Percentiles rank a stretch among this genome's conserved stretches.
Conservation (phyloP, 2,329 filamentous ascomycete genomes). For the Magnaporthales sp. region DNA sequence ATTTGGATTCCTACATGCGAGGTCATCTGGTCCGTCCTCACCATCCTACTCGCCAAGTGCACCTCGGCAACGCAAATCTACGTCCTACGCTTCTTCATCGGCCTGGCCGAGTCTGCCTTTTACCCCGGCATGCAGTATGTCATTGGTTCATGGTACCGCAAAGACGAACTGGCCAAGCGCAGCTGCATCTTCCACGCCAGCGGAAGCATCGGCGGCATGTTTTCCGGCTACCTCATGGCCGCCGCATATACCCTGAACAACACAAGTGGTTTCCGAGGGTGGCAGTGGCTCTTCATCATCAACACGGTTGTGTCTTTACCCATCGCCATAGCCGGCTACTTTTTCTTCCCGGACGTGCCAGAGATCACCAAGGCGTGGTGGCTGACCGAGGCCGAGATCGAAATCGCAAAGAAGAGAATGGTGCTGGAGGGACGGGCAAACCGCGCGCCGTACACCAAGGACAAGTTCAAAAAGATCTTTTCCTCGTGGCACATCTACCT, state of each 20-base stretch:
- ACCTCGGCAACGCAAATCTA: constrained; percentile 27
- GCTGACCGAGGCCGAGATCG: constrained; percentile 26
- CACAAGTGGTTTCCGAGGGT: constrained; percentile 36
- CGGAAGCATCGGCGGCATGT: constrained; percentile 44
- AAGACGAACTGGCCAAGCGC: constrained; percentile 41
- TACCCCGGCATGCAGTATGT: constrained; percentile 32
- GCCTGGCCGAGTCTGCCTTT: constrained; percentile 29
- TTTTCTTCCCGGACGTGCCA: constrained; percentile 30
- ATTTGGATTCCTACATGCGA: constrained; percentile 32
- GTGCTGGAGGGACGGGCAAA: constrained; percentile 34
- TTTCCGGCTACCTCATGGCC: constrained; percentile 48
- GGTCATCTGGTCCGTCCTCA: constrained; percentile 25
- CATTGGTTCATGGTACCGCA: constrained; percentile 35
- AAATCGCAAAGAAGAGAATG: constrained; percentile 29
- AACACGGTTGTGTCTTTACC: constrained; percentile 48
- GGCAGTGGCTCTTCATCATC: constrained; percentile 50
- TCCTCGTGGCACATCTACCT: constrained; percentile 56
- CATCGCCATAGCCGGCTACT: constrained; percentile 42
- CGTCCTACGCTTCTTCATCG: constrained; percentile 32
- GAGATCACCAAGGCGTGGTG: constrained; percentile 29
- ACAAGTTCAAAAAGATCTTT: constrained; percentile 52
- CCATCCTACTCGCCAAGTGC: constrained; percentile 21
- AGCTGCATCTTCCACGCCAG: constrained; percentile 37
- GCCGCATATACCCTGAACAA: constrained; percentile 42
- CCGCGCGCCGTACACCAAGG: constrained; percentile 27